Evolutionary conservation across 2,329 filamentous ascomycete genomes (phyloP).

Genomic region (Penicillium sumatraense): DNA sequence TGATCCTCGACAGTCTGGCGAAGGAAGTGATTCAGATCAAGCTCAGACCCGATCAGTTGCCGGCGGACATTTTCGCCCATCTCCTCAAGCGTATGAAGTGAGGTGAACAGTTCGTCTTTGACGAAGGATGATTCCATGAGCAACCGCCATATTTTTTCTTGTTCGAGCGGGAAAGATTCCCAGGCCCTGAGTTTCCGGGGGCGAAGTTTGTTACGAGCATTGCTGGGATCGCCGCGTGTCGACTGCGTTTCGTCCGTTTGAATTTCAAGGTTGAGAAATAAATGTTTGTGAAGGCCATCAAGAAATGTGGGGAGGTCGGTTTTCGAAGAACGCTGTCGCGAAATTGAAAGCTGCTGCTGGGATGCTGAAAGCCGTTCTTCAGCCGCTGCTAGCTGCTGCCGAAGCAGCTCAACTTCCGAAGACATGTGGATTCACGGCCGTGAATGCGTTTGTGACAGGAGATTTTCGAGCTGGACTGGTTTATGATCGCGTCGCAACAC

Average conservation of each 20-base stretch:
- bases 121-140: conserved; percentile 9
- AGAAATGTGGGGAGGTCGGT: conserved; percentile 11
- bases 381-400: background rate
- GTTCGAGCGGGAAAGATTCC: conserved; percentile 7
- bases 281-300: conserved; percentile 9
- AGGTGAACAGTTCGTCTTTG: conserved; percentile 6
- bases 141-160: conserved; percentile 10
- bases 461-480: background rate
- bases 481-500: background rate
- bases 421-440: background rate
- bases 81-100: conserved; percentile 16
- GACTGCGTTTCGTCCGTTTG: conserved; percentile 7
- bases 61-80: conserved; percentile 16
- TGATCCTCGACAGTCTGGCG: conserved; percentile 11
- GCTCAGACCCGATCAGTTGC: conserved; percentile 20
- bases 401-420: background rate
- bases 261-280: conserved; percentile 9
- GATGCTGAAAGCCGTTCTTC: background rate
- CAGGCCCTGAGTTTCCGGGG: conserved; percentile 7
- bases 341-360: background rate
- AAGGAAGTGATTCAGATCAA: conserved; percentile 25
- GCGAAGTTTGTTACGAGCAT: conserved; percentile 11
- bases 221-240: conserved; percentile 10
- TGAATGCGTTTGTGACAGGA: background rate
- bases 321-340: background rate